A percentile compares a stretch with the other conserved stretches of the same genome.
Conservation (phyloP, 2,329 filamentous ascomycete species). For the Sclerotinia spermophila region DNA sequence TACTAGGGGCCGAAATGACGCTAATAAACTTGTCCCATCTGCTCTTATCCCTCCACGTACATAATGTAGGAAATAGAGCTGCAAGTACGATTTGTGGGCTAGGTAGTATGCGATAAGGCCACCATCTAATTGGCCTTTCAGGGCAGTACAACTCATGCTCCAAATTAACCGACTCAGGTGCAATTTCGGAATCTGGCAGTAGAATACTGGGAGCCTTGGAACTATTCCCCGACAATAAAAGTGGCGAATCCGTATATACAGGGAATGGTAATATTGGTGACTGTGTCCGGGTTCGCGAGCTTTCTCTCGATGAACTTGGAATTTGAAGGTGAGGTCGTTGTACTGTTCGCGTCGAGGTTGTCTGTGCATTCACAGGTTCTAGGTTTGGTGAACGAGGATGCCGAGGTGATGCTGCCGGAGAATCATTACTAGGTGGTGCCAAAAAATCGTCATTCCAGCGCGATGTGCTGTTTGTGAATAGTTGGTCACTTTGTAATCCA, state of each 20-base stretch:
- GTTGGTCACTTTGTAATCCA: slow-evolving; percentile 31
- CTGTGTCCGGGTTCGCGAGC: slow-evolving; percentile 25
- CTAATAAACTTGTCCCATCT: slow-evolving; percentile 81
- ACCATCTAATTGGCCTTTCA: slow-evolving; percentile 60
- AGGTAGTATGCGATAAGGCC: slow-evolving; percentile 74
- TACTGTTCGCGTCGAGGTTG: slow-evolving; percentile 24
- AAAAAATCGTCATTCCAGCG: slow-evolving; percentile 41
- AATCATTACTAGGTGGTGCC: slow-evolving; percentile 41
- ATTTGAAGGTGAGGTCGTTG: slow-evolving; percentile 33
- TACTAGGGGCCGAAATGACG: slow-evolving; percentile 79
- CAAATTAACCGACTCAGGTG: slow-evolving; percentile 28
- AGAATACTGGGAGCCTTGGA: slow-evolving; percentile 34
- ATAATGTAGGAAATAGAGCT: slow-evolving; percentile 83
- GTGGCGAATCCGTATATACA: slow-evolving; percentile 35
- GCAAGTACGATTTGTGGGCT: slow-evolving; percentile 66
- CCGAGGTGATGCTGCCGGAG: slow-evolving; percentile 30
- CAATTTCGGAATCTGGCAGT: slow-evolving; percentile 31
- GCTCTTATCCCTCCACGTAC: slow-evolving; percentile 76
- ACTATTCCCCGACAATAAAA: slow-evolving; percentile 30
- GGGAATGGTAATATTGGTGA: slow-evolving; percentile 37
- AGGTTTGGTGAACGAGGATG: slow-evolving; percentile 11
- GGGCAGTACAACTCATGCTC: slow-evolving; percentile 25
- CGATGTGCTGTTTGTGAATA: slow-evolving; percentile 35
- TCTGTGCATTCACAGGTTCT: slow-evolving; percentile 15
- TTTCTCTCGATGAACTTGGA: slow-evolving; percentile 33